Evolutionary conservation across 768 basidiomycete species (phyloP), one percentile per base, ranked within the genome.

Genomic region (Kwoniella sp.): DNA sequence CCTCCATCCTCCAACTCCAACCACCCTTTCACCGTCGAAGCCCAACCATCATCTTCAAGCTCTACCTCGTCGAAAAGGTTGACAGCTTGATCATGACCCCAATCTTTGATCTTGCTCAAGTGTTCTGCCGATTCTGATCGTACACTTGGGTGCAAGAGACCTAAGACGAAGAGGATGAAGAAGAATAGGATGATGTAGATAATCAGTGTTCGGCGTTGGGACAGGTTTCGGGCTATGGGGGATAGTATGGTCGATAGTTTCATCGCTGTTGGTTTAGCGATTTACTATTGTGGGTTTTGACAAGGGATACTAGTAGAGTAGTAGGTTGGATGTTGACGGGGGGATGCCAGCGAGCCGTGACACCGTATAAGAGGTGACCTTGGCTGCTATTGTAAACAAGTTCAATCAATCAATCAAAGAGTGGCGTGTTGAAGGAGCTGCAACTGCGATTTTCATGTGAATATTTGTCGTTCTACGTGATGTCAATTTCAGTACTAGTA

Each of bases 81-180:
- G 2, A 26, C 4, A 17, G 48, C 25, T 26, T 49, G 21, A 26
- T 24, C 22, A 26, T 22, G 22, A 5, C 48, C 25, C 48, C 48
- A 49, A 26, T 49, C 25, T 17, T 49, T 49, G 22, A 49, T 4
- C 22, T 22, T 6, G 17, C 40, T 19, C 21, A 49, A 26, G n/a
- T 58, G 22, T 12, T 58, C 57, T 17, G 49, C 17, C 10, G 57
- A 58, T 21, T 29, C 44, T 30, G 48, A 48, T 50, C 49, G 57
- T 12, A 58, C 57, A 13, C 30, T 50, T 13, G 57, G 57, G 36
- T 58, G 46, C 15, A 58, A 19, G 40, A 44, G 26, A 9, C 57
- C 48, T n/a, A 58, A 24, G 5, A 50, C 4, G 25, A 50, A 46
- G 48, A 58, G 36, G 1, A 48, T 30, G 17, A 58, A 29, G 10